phyloP scores from a whole-genome alignment of 2,329 filamentous ascomycete genomes.

The Penicillium thymicola region DNA sequence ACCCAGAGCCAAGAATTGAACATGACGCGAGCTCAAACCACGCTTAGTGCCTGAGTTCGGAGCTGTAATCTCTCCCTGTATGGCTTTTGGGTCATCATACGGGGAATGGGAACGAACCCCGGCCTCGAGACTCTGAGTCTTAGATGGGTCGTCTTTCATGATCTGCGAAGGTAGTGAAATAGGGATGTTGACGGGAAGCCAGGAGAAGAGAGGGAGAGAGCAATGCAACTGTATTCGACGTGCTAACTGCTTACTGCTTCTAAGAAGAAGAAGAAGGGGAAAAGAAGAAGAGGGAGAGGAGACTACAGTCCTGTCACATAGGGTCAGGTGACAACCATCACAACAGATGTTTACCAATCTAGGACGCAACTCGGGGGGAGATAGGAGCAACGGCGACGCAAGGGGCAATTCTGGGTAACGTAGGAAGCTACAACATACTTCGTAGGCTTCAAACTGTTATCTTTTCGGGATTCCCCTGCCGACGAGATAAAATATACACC shows the following conservation, averaged over 20 bases:
- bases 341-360: background rate
- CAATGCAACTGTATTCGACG: too few species aligned
- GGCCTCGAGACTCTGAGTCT: constrained; percentile 10
- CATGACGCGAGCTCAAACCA: constrained; percentile 28
- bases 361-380: background rate
- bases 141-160: constrained; percentile 5
- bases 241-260: too few species aligned
- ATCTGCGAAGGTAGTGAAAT: background rate
- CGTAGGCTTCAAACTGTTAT: background rate
- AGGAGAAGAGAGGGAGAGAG: too few species aligned
- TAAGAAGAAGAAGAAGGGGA: too few species aligned
- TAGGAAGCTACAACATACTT: background rate
- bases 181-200: too few species aligned
- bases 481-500: background rate
- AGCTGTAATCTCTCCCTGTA: constrained; percentile 5
- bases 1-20: constrained; percentile 30
- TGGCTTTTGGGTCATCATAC: constrained; percentile 10
- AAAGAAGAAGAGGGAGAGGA: too few species aligned
- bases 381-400: background rate
- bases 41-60: constrained; percentile 15
- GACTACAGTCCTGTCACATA: too few species aligned
- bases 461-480: background rate
- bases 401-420: background rate
- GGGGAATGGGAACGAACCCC: background rate
- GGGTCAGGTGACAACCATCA: too few species aligned